Evolutionary conservation across 2,329 filamentous ascomycete species (phyloP).

Genomic region (Aureobasidium subglaciale): DNA sequence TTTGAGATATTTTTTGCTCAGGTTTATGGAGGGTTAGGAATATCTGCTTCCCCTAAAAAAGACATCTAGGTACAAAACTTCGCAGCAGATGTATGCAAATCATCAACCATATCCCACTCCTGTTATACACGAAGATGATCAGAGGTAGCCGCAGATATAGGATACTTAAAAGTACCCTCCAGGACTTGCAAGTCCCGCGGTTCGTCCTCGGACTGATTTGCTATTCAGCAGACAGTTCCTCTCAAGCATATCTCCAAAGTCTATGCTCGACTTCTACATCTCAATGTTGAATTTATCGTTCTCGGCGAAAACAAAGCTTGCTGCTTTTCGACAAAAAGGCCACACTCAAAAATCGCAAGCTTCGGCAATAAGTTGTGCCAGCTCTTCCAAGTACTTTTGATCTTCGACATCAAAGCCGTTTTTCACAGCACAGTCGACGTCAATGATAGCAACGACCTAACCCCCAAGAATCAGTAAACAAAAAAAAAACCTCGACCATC

Average conservation of each 20-base stretch:
- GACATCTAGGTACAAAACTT: no score
- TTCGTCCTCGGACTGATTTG: background rate
- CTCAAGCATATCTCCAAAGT: background rate
- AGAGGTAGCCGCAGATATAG: no score
- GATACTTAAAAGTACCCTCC: conserved; percentile 7
- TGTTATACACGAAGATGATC: no score
- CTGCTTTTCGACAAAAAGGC: background rate
- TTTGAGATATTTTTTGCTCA: no score
- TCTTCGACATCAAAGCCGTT: conserved; percentile 66
- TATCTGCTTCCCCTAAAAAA: no score
- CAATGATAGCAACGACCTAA: conserved; percentile 65
- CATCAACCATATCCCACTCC: no score
- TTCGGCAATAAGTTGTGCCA: conserved; percentile 53
- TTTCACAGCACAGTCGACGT: conserved; percentile 65
- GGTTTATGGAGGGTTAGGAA: no score
- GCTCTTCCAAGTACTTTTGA: conserved; percentile 55
- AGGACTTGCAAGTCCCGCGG: conserved; percentile 3
- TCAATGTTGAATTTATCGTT: no score
- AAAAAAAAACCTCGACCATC: background rate
- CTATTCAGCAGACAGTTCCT: background rate
- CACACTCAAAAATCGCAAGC: conserved; percentile 59
- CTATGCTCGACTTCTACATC: no score
- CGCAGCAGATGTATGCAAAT: no score
- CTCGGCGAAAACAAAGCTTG: background rate
- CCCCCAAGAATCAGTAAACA: background rate